These are phyloP conservation scores for Colletotrichum tamarilloi DNA, from an alignment of 2,329 filamentous ascomycete genomes.

Conservation along the genomic window DNA sequence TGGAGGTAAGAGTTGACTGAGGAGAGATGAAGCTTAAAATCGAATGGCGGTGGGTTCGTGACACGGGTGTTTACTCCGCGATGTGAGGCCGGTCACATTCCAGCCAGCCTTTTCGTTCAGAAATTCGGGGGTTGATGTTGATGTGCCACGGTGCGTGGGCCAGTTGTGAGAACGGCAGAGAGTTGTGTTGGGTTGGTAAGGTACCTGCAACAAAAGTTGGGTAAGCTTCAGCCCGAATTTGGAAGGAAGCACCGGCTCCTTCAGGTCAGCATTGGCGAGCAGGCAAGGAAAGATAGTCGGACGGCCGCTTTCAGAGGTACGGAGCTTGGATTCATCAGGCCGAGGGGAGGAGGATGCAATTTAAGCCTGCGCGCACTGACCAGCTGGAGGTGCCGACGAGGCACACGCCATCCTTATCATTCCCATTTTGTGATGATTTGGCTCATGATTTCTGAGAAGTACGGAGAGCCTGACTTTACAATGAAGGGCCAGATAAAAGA, in stretches of 20 bases:
- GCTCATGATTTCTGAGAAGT: not conserved
- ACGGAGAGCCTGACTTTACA: no score
- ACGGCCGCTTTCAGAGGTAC: not conserved
- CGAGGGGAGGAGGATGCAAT: not conserved
- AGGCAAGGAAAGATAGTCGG: not conserved
- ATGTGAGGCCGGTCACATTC: constrained; percentile 9
- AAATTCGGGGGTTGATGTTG: constrained; percentile 5
- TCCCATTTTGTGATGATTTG: not conserved
- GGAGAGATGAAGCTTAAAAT: not conserved
- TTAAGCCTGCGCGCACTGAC: not conserved
- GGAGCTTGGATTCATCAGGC: not conserved
- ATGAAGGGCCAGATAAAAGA: not conserved
- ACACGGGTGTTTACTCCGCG: not conserved
- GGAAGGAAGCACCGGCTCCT: not conserved
- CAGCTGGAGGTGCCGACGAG: not conserved
- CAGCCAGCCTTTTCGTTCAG: not conserved
- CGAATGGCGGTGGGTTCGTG: not conserved
- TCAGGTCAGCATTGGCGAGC: not conserved
- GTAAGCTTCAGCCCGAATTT: not conserved
- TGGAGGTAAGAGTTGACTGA: not conserved
- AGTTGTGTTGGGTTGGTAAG: not conserved
- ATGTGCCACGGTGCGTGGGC: not conserved
- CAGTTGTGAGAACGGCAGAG: not conserved
- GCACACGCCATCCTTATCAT: not conserved
- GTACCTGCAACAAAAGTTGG: not conserved